Base-by-base conservation (phyloP, 306 rosid genomes). In the Herpetospermum pedunculosum region DNA sequence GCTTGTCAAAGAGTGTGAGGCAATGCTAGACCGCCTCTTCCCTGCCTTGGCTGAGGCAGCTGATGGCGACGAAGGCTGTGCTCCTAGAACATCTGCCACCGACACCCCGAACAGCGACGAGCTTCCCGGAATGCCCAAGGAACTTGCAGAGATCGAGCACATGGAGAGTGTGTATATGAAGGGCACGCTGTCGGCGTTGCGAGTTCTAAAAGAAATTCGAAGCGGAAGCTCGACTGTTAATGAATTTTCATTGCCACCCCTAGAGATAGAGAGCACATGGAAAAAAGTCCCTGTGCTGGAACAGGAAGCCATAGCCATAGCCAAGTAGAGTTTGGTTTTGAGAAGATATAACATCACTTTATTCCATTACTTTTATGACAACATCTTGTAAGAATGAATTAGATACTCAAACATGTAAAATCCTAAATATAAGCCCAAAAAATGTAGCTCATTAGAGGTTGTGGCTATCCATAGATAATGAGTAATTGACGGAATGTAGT, bases 1-100 rank as follows among this genome's bases (percentile, higher is more conserved):
- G 87, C 96, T 95, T 41, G 92, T 95, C 72, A 95, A 95, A 80
- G 96, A 91, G 87, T 95, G 99, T 37, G 99, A 91, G 84, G 74
- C 83, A 19, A 95, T 87, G 83, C 91, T 95, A 62, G 99, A 95
- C 73, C 80, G 83, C 64, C 87, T 95, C 75, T 87, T 91, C 83
- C 88, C 92, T 0, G 40, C 85, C 48, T 80, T 86, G 5, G 73
- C 80, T 3, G 89, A 82, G 78, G 77, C 78, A 70, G 76, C 83
- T 37, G 81, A 81, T 8, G 85, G 77, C 68, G 83, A 79, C 13
- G 91, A 84, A 70, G 88, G 81, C 29, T 75, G 79, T 48, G 80
- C 77, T 75, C 91, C 90, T 4, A 65, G 32, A 38, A 34, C 72
- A 40, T 65, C 72, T 37, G 28, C 88, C 65, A 89, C 98, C 6